Conservation (phyloP, 2,329 filamentous ascomycete species). For the Whalleya microplaca region DNA sequence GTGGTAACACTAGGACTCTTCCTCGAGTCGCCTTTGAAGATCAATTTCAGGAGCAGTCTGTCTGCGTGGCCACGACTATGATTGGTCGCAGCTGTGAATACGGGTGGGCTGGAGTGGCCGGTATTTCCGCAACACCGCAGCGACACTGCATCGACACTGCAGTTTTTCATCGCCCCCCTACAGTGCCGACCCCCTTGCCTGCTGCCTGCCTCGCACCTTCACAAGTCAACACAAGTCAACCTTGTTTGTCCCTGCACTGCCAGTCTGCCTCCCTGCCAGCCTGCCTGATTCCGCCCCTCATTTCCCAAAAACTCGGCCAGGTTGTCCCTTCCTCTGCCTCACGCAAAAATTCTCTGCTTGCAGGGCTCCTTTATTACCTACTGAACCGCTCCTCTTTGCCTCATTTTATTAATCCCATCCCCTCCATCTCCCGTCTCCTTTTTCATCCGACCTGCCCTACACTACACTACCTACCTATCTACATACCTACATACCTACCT, state of each 20-base stretch:
- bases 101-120: constrained; percentile 28
- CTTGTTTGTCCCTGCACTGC: neutral
- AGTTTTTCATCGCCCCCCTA: constrained; percentile 13
- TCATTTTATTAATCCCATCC: no score
- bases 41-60: constrained; percentile 29
- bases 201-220: constrained; percentile 2
- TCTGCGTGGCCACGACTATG: neutral
- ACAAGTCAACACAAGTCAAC: neutral
- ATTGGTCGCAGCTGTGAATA: constrained; percentile 20
- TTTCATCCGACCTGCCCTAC: no score
- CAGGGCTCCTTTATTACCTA: no score
- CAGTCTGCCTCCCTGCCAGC: constrained; percentile 3
- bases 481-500: no score
- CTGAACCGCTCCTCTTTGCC: no score
- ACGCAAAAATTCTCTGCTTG: no score
- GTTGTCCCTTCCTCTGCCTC: constrained; percentile 1
- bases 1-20: constrained; percentile 29
- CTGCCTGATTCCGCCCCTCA: constrained; percentile 13
- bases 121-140: constrained; percentile 29
- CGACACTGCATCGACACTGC: neutral
- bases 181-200: constrained; percentile 15
- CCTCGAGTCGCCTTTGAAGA: constrained; percentile 28
- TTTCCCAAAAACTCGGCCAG: constrained; percentile 21
- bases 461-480: no score
- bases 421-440: no score